Evolutionary conservation across 495 filamentous ascomycete genomes (phyloP), one percentile per base, ranked within the genome.

Genomic region (Trichoderma erinaceum): DNA sequence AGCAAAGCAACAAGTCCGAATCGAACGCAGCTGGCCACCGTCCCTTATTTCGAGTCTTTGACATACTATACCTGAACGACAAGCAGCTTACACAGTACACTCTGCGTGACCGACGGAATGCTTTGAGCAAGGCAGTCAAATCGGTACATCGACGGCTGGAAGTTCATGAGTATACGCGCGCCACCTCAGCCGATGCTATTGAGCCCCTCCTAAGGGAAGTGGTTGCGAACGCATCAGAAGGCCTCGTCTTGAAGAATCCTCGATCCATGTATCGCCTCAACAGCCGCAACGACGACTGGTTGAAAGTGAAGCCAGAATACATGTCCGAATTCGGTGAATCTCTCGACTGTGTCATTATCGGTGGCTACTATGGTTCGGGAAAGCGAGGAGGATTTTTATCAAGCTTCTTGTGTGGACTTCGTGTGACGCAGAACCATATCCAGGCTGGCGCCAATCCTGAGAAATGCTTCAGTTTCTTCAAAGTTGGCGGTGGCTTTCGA

Each of bases 291-390:
- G 92, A 97, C 72, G 90, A 96, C 80, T 99, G 95, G 95, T 91
- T 98, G 82, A 99, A 99, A 76, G 93, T 99, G 23, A 99, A 99
- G 75, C 95, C 95, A 6, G 95, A 99, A 69, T 99, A 99, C 78
- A 97, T 99, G 95, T 88, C 87, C 29, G 95, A 97, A 70, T 97
- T 93, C 74, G 95, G 95, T 67, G 95, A 99, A 78, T 91, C 89
- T 7, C 85, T 99, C 12, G 95, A 99, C 74, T 88, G 92, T 65
- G 79, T 97, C 21, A 84, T 99, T 7, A 85, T 99, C 56, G 95
- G 95, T 50, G 96, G 94, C 35, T 98, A 97, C 79, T 99, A 90
- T 76, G 95, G 95, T 4, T 89, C 88, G 32, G 95, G 95, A 0
- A 86, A 85, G 61, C 85, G 95, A 64, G 96, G 95, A 64, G 95